phyloP scores from a whole-genome alignment of 257 asterid species.

The Solanum medicagineum region DNA sequence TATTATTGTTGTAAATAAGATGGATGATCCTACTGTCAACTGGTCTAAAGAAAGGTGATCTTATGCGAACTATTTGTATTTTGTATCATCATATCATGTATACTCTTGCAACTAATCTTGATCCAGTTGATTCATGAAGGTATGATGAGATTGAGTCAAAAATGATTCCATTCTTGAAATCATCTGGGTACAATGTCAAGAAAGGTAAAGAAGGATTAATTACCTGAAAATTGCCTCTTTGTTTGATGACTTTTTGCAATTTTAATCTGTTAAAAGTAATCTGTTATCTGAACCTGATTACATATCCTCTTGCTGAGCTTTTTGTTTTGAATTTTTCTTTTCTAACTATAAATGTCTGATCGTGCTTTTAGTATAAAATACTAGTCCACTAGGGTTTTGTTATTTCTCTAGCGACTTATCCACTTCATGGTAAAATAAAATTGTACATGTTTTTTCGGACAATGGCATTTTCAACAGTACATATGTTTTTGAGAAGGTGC shows the following conservation, averaged over 20 bases:
- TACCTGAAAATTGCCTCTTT: not conserved
- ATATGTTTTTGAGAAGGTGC: not conserved
- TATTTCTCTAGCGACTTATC: not conserved
- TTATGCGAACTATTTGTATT: not conserved
- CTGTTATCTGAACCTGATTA: not conserved
- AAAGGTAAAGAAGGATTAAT: conserved; percentile 38
- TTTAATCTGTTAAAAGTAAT: not conserved
- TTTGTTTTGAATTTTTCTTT: not conserved
- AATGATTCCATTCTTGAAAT: conserved; percentile 54
- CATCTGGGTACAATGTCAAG: conserved; percentile 89
- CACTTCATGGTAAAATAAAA: not conserved
- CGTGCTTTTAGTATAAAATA: not conserved
- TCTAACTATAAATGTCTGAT: not conserved
- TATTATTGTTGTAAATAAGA: conserved; percentile 85
- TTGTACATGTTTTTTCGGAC: too few species aligned
- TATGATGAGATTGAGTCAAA: conserved; percentile 87
- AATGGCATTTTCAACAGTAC: not conserved
- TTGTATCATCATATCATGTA: not conserved
- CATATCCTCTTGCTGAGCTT: not conserved
- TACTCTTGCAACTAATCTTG: not conserved
- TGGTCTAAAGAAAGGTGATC: conserved; percentile 94
- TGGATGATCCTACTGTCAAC: conserved; percentile 93
- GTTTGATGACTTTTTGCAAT: not conserved
- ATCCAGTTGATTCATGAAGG: conserved; percentile 27
- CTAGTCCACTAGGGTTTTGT: not conserved